Conservation (phyloP, 1,284 basidiomycete species). For the Malassezia slooffiae region DNA sequence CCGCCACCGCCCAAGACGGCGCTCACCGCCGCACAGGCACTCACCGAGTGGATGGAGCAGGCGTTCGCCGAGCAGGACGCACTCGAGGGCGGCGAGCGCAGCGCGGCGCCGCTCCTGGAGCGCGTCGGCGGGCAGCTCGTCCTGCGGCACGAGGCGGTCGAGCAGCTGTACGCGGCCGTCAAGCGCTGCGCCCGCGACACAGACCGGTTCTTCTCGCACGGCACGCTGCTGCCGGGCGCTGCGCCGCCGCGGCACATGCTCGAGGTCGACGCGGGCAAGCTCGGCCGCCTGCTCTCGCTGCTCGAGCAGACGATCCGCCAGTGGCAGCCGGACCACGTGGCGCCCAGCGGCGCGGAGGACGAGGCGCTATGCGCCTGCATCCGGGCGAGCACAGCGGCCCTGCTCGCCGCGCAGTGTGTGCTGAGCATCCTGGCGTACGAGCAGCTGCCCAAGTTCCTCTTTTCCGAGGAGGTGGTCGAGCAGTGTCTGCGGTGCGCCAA, state of each 20-base stretch:
- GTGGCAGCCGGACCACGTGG: too few species aligned
- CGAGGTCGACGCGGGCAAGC: slow-evolving; percentile 11
- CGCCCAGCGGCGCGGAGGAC: slow-evolving; percentile 54
- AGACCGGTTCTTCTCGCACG: not conserved
- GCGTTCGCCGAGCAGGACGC: not conserved
- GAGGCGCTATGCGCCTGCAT: slow-evolving; percentile 49
- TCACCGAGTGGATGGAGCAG: not conserved
- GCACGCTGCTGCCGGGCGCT: not conserved
- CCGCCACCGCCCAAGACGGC: not conserved
- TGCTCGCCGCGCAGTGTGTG: slow-evolving; percentile 69
- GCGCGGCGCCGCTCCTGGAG: not conserved
- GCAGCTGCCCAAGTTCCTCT: slow-evolving; percentile 64
- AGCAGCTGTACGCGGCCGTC: slow-evolving; percentile 2
- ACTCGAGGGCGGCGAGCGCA: not conserved
- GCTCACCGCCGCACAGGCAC: not conserved
- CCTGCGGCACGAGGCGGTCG: not conserved
- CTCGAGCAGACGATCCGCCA: slow-evolving; percentile 22
- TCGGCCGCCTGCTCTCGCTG: slow-evolving; percentile 20
- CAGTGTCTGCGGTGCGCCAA: slow-evolving; percentile 66
- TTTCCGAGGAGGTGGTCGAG: slow-evolving; percentile 77
- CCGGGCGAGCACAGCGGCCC: slow-evolving; percentile 30
- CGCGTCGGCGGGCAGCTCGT: slow-evolving; percentile 1
- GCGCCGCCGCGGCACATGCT: slow-evolving; percentile 1
- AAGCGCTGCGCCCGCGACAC: slow-evolving; percentile 8
- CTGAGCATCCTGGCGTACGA: slow-evolving; percentile 66